Evolutionary conservation across 2,329 filamentous ascomycete species (phyloP), one percentile per base, ranked within the genome.

Genomic region (Penicillium sp.): DNA sequence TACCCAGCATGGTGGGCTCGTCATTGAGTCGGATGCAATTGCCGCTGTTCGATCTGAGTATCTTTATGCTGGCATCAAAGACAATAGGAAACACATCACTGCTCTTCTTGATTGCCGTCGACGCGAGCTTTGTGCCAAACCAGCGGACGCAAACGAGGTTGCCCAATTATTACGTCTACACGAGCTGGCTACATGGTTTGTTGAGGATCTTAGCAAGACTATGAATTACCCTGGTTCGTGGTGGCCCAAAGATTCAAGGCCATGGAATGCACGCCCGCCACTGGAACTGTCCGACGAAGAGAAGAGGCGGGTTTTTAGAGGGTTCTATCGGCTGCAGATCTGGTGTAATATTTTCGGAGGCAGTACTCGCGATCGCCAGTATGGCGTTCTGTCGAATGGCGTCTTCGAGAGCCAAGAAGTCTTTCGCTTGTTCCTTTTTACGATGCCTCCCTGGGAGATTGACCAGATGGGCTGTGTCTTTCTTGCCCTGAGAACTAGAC

Each of bases 41-140:
- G 50, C 62, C 23, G 68, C 67, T 7, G 21, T 69, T 26, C 66
- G 68, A 23, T 69, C 69, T 3, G 55, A 57, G 56, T 63, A 60
- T 1, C 30, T 70, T 5, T 41, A 15, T 5, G 13, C 35, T 15
- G 21, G 7, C 4, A 47, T 5, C 4, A 21, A 7, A 7, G 19
- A 21, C 6, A 21, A 47, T 8, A 47, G 21, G 19, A 5, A 48
- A 21, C 7, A 3, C 11, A 26, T 21, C 11, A 13, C 4, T 13
- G 5, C 21, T 23, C 46, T 48, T 13, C 9, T 48, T 19, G 21
- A 48, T 21, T 15, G 46, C 15, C 23, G 46, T 15, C 46, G 21
- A 29, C 46, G 19, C 1, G 19, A 6, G 19, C 19, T 23, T 13
- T 48, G 26, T 21, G 19, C 29, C 5, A 48, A 15, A 4, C 46